Conservation (phyloP, 192 early-diverging fungal genomes). For the Podila epicladia region DNA sequence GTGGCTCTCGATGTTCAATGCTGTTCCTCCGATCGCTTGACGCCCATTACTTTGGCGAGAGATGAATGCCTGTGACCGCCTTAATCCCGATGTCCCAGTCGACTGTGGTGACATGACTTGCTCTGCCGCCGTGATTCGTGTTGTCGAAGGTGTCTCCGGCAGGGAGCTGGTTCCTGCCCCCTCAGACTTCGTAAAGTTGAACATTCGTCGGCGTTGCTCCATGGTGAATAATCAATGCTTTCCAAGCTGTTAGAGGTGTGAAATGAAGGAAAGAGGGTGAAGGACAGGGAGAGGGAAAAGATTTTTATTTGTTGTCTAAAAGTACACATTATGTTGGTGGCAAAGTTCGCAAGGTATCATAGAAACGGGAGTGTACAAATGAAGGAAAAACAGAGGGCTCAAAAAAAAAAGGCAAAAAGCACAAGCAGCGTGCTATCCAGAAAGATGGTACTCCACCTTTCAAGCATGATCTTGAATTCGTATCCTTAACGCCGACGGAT, state of each 20-base stretch:
- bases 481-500: constrained; percentile 12
- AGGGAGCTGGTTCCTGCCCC: background rate
- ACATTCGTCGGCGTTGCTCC: background rate
- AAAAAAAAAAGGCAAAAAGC: background rate
- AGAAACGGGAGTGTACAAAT: background rate
- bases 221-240: background rate
- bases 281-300: too few species aligned
- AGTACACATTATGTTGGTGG: background rate
- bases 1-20: too few species aligned
- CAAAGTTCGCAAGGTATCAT: background rate
- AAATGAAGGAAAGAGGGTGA: background rate
- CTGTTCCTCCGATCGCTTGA: too few species aligned
- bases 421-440: background rate
- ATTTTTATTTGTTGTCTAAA: too few species aligned
- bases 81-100: too few species aligned
- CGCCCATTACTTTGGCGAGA: too few species aligned
- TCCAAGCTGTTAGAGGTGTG: background rate
- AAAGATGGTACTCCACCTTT: background rate
- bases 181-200: background rate
- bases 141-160: background rate
- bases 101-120: background rate
- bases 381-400: background rate
- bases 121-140: background rate
- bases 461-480: background rate
- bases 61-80: too few species aligned